Evolutionary conservation across 176 grass and related monocot species (phyloP).

Genomic region (Pharus latifolius): DNA sequence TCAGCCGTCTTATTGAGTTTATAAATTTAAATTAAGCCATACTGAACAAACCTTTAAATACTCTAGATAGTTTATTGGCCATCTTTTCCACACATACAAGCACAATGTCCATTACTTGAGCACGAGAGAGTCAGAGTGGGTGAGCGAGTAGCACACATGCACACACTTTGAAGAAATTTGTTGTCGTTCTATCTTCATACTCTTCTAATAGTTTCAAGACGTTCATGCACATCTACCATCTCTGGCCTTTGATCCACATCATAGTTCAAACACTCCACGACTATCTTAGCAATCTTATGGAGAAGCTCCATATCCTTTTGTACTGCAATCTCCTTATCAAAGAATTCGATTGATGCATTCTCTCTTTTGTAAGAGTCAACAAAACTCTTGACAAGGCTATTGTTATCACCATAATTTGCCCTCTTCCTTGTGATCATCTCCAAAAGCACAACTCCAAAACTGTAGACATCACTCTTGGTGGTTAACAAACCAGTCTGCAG

Average conservation of each 20-base stretch:
- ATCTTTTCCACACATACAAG: too few relatives aligned
- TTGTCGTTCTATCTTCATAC: too few relatives aligned
- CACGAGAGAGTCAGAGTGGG: too few relatives aligned
- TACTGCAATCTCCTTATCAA: not conserved
- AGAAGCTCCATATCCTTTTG: not conserved
- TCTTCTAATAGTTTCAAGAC: too few relatives aligned
- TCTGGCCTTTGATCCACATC: not conserved
- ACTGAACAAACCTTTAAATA: too few relatives aligned
- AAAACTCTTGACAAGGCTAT: not conserved
- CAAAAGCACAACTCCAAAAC: slow-evolving; percentile 12
- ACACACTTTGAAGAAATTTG: too few relatives aligned
- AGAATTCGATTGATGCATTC: not conserved
- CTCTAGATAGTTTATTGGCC: too few relatives aligned
- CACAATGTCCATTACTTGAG: too few relatives aligned
- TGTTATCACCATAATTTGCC: not conserved
- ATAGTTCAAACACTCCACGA: not conserved
- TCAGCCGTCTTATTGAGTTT: too few relatives aligned
- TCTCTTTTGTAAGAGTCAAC: not conserved
- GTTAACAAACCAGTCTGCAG: too few relatives aligned
- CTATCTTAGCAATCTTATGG: not conserved
- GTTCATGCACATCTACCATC: not conserved
- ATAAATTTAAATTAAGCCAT: too few relatives aligned
- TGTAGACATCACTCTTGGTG: not conserved
- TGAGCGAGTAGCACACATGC: too few relatives aligned
- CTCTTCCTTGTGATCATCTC: slow-evolving; percentile 7